Evolutionary conservation across 2,329 filamentous ascomycete species (phyloP), one percentile per base, ranked within the genome.

Genomic region (Cladosporium sp.): DNA sequence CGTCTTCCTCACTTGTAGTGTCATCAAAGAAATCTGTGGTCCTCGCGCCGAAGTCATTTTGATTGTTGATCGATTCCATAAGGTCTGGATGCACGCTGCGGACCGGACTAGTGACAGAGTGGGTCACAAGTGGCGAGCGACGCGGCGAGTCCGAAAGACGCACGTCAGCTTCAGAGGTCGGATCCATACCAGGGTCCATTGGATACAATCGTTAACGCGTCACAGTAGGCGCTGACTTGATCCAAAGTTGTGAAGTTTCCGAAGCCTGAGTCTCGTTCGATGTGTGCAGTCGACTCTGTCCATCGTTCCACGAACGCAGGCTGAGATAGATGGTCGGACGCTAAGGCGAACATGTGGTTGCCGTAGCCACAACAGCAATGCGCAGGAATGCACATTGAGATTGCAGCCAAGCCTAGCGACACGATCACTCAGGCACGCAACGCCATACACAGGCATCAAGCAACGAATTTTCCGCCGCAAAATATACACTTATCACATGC

Each of bases 1-100:
- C 31, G 10, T 53, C 43, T 33, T 46, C 50, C 5, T 43, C 32
- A 37, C 44, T 53, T 4, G 60, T 58, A 37, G 61, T 61, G 35
- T 61, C 62, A 18, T 70, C 68, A 59, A 72, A 66, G 58, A 69
- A 70, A 55, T 70, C 66, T 9, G 59, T 59, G 2, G 62, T 67
- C 9, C 66, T 58, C 18, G 58, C 52, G 9, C 59, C 60, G 32
- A 59, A 58, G 48, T 69, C 66, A 11, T 57, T 54, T 57, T 67
- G 64, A 18, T 59, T 58, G 18, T 67, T 46, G 8, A 65, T 61
- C 9, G 60, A 66, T 33, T 63, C 67, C 55, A 66, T 57, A 51
- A 68, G 60, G 33, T 64, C 59, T 16, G 68, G 63, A 54, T 63
- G 62, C n/a, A 70, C 57, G 54, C 67, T 70, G 41, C 61, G 61